Base-by-base conservation (phyloP, 129 eudicot genomes). In the Chrysanthemum seticuspe region DNA sequence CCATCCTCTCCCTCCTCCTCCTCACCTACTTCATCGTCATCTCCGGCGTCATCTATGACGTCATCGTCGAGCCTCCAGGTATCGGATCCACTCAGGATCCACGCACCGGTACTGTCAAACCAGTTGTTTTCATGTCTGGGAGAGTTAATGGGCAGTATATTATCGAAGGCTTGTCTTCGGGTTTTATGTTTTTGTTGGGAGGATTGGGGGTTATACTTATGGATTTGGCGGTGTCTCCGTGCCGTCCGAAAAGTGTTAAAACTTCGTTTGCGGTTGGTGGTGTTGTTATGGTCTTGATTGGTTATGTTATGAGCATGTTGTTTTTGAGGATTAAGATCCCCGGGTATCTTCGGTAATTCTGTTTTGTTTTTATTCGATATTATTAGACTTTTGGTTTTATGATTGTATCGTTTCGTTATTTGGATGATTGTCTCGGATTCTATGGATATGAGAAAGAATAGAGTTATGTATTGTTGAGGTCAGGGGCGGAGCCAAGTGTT, bases 61-160 rank as follows among this genome's bases (percentile, higher is more conserved):
- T 94, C 80, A 94, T 94, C 70, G 97, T 94, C 6, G 97, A 94
- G 70, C 99, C 99, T 0, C 99, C 99, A 0, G 99, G 99, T 9
- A 90, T 88, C 83, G 96, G 99, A 63, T 95, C 94, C 53, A 76
- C 87, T 10, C 97, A 94, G 73, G 99, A 94, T 57, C 88, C 75
- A 15, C 52, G 55, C 13, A 90, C 97, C 40, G 97, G 96, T 57
- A 76, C 99, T 44, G 91, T 95, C 63, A 74, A 77, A 0, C 99
- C 97, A 3, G 94, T 90, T 12, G 97, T 95, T 5, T 95, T 94
- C 83, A 76, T 88, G 62, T 77, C 97, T 15, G 97, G 97, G 50
- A 83, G 97, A 47, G 97, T 95, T 76, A 95, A 95, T 68, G 96
- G 97, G 0, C 97, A 90, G 91, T 95, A 88, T 80, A 95, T 95